Percentiles rank a stretch among this genome's conserved stretches.
These are phyloP conservation scores for Betula pendula DNA, from an alignment of 306 rosid genomes.

Conservation along the genomic window DNA sequence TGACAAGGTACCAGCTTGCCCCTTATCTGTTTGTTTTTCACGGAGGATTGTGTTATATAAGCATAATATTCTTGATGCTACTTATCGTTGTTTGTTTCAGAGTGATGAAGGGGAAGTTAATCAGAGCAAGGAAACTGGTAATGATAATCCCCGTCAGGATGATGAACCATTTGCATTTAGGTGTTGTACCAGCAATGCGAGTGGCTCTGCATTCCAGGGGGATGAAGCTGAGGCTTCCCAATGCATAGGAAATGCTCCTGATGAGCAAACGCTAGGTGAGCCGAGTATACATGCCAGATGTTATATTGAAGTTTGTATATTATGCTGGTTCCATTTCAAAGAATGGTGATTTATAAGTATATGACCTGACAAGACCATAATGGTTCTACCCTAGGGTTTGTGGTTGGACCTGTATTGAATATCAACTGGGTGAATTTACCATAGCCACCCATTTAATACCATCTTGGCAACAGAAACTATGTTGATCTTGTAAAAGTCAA, in stretches of 20 bases:
- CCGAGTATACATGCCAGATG: slow-evolving; percentile 17
- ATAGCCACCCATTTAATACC: not conserved
- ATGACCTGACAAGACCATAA: not conserved
- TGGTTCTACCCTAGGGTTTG: not conserved
- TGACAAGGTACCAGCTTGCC: slow-evolving; percentile 30
- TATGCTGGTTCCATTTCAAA: not conserved
- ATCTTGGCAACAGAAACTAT: not conserved
- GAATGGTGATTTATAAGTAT: not conserved
- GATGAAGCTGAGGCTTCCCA: slow-evolving; percentile 34
- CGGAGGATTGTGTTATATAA: not conserved
- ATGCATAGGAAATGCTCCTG: slow-evolving; percentile 23
- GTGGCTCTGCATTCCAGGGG: slow-evolving; percentile 26
- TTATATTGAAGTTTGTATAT: not conserved
- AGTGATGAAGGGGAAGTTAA: slow-evolving; percentile 35
- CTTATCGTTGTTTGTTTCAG: slow-evolving; percentile 29
- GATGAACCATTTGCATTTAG: slow-evolving; percentile 9
- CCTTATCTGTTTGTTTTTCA: not conserved
- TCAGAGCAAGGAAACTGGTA: slow-evolving; percentile 29
- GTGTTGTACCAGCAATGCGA: slow-evolving; percentile 27
- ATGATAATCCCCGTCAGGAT: slow-evolving; percentile 32
- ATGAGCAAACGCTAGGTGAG: slow-evolving; percentile 43
- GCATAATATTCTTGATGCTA: slow-evolving; percentile 7
- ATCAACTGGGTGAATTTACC: not conserved
- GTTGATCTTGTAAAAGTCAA: not conserved
- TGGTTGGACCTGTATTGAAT: not conserved